Evolutionary conservation across 2,329 filamentous ascomycete genomes (phyloP).

Genomic region (Emmonsia crescens): DNA sequence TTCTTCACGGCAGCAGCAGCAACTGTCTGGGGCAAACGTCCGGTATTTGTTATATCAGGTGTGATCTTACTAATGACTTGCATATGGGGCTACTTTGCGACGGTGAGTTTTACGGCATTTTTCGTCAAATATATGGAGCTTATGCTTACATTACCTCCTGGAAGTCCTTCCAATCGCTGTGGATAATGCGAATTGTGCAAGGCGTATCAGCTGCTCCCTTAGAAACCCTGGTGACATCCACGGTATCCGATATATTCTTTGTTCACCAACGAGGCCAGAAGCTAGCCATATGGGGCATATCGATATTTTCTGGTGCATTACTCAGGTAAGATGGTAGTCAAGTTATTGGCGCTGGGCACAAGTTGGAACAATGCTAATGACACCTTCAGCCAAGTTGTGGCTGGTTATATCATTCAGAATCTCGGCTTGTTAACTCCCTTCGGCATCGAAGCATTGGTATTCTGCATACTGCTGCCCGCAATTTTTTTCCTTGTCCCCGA

Average conservation of each 20-base stretch:
- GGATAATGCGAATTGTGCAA: constrained; percentile 20
- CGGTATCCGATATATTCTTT: constrained; percentile 14
- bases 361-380: not conserved
- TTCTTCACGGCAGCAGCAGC: constrained; percentile 35
- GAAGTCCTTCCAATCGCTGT: constrained; percentile 29
- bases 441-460: constrained; percentile 33
- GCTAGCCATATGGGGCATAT: constrained; percentile 17
- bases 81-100: constrained; percentile 32
- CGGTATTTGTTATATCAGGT: constrained; percentile 29
- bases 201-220: constrained; percentile 11
- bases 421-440: constrained; percentile 28
- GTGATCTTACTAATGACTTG: constrained; percentile 27
- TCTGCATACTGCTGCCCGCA: constrained; percentile 29
- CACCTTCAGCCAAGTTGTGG: constrained; percentile 32
- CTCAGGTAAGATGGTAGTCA: constrained; percentile 15
- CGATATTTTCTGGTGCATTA: constrained; percentile 20
- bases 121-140: not conserved
- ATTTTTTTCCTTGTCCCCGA: constrained; percentile 39
- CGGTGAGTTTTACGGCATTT: constrained; percentile 8
- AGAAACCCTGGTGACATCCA: constrained; percentile 13
- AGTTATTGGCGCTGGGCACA: not conserved
- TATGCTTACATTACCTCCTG: not conserved
- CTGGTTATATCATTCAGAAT: constrained; percentile 29
- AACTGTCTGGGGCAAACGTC: constrained; percentile 26
- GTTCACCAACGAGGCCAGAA: constrained; percentile 12